Percentiles rank a stretch among this genome's conserved stretches.
Evolutionary conservation across 495 filamentous ascomycete genomes (phyloP).

Genomic region (Penicillium bovifimosum): DNA sequence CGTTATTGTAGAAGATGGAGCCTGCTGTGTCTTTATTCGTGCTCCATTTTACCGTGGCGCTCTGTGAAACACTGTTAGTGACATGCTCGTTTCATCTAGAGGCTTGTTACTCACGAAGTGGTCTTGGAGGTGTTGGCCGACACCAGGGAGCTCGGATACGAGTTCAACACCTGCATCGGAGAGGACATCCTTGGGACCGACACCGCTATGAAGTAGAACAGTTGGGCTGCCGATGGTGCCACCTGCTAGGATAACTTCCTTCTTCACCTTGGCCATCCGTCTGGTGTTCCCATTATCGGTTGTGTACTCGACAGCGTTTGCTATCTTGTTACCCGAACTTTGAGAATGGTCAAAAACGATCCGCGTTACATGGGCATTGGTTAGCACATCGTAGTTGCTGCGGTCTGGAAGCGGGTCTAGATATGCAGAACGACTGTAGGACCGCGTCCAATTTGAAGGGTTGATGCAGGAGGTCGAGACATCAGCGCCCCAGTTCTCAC

Average conservation of each 20-base stretch:
- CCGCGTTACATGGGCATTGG: conserved; percentile 41
- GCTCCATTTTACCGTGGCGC: conserved; percentile 27
- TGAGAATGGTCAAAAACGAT: conserved; percentile 32
- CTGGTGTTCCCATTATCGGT: conserved; percentile 23
- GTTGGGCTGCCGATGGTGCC: conserved; percentile 53
- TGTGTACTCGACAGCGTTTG: conserved; percentile 29
- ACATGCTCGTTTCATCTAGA: neutral
- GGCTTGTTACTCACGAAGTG: conserved; percentile 27
- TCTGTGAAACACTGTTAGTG: conserved; percentile 15
- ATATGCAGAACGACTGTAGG: conserved; percentile 33
- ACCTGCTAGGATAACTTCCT: conserved; percentile 53
- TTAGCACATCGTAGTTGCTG: conserved; percentile 40
- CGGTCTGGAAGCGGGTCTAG: conserved; percentile 35
- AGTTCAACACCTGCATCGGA: conserved; percentile 31
- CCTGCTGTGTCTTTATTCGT: conserved; percentile 25
- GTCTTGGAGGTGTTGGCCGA: conserved; percentile 48
- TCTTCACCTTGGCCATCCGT: conserved; percentile 31
- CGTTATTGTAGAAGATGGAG: conserved; percentile 26
- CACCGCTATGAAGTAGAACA: conserved; percentile 45
- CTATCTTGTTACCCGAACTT: conserved; percentile 19
- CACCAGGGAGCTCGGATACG: conserved; percentile 43
- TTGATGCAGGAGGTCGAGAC: conserved; percentile 33
- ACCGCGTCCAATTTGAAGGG: conserved; percentile 30
- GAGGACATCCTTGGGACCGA: conserved; percentile 39
- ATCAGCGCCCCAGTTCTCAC: conserved; percentile 25